Base-by-base conservation (phyloP, 2,329 filamentous ascomycete species). In the Laburnicola sp. region DNA sequence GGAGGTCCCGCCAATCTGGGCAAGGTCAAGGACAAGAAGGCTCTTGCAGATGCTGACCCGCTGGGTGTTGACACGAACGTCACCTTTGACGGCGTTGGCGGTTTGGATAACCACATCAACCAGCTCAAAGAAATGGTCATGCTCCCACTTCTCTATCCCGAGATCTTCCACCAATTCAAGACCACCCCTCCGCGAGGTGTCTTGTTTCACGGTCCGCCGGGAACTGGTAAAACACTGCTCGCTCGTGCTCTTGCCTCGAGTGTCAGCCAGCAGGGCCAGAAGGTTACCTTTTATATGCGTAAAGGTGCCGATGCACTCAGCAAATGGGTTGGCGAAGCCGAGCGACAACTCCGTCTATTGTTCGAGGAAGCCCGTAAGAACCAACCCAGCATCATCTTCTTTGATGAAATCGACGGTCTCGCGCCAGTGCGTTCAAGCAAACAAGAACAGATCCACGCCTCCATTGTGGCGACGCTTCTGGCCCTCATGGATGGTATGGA, bases 81-180 rank as follows among this genome's bases (percentile, higher is more conserved):
- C 55, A 92, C 92, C 68, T 97, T 99, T 70, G 93, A 89, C 71
- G 90, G 92, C 59, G 92, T 99, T 49, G 94, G 94, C 66, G 94
- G 94, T 35, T 77, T 99, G 38, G 86, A 96, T 69, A 87, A 90
- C 31, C 93, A 97, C 69, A 97, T 99, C 68, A 91, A 97, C 69
- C 91, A 97, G 72, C 80, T 99, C 56, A 97, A 99, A 74, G 94
- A 99, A 75, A 99, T 99, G 94, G 93, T 99, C 16, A 89, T 93
- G 59, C 81, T 99, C 54, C 94, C 94, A 2, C 78, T 99, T 21
- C 82, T 97, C 4, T 99, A 99, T 66, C 94, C 94, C 0, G 94
- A 99, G 72, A 85, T 97, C 36, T 99, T 97, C 72, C 81, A 87
- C 57, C 86, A 86, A 56, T 96, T 97, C 72, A 87, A 96, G 60